Base-by-base conservation (phyloP, 768 basidiomycete species). In the Rickenella mellea region DNA sequence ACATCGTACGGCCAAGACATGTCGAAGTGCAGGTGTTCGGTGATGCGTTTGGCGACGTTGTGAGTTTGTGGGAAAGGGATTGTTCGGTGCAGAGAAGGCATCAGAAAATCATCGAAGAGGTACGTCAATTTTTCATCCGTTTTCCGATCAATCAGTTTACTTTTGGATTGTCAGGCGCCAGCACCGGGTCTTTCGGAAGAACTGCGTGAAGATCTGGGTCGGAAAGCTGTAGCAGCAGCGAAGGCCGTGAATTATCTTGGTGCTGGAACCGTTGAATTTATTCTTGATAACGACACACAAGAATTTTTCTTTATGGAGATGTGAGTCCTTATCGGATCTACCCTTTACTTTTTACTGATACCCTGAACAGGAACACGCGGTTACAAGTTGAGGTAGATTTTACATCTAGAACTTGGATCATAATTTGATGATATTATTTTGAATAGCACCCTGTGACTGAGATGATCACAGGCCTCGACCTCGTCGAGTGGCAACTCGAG, bases 281-380 rank as follows among this genome's bases (percentile, higher is more conserved):
- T 97, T 49, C 90, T 94, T 49, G 92, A 97, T 58, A 92, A 89
- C 48, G 83, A 92, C 56, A 86, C 84, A 6, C 63, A 75, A 43
- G 70, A 77, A 45, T 94, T 94, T 59, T 96, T 81, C 55, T 96
- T 96, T 57, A 93, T 93, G 91, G 92, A 96, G 62, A 94, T 94
- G 88, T 81, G 50, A 40, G 81, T 55, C 20, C 40, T 22, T 28
- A 20, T 25, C 21, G 26, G 5, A 30, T n/a, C n/a, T 35, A 25
- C 21, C 20, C 30, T 15, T 19, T 28, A 4, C 25, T 33, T 12
- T 21, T 19, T 35, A 9, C 31, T 19, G 2, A 15, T 15, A 11
- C 12, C 11, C 27, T 20, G 25, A 25, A 7, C 30, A 87, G 84
- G 86, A 89, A 89, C 51, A 88, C 86, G 9, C 72, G 86, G 27